Percentiles rank a stretch among this genome's conserved stretches.
phyloP scores from a whole-genome alignment of 352 stramenopile genomes.

The Globisporangium barbulae region DNA sequence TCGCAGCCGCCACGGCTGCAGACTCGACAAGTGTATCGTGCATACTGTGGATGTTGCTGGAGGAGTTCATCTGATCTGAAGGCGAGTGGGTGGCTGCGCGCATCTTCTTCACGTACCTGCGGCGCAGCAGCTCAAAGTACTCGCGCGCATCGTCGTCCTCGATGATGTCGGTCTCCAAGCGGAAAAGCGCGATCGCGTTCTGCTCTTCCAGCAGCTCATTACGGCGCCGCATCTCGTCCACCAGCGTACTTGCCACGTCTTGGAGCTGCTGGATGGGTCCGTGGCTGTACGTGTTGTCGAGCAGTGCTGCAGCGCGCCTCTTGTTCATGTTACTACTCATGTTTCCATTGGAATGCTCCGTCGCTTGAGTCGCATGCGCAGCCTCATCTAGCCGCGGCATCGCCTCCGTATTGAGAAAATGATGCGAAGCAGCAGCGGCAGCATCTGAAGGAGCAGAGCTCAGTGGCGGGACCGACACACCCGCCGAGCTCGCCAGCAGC shows the following conservation, averaged over 20 bases:
- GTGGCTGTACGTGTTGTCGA: slow-evolving; percentile 7
- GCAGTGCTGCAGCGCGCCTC: slow-evolving; percentile 10
- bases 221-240: slow-evolving; percentile 51
- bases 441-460: neutral
- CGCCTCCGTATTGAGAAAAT: slow-evolving; percentile 12
- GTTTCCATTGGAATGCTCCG: neutral
- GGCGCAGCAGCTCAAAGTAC: slow-evolving; percentile 46
- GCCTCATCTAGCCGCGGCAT: slow-evolving; percentile 13
- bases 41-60: neutral
- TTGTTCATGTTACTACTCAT: slow-evolving; percentile 1
- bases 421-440: neutral
- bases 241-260: slow-evolving; percentile 30
- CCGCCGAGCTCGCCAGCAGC: slow-evolving; percentile 44
- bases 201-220: slow-evolving; percentile 74
- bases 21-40: neutral
- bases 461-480: slow-evolving; percentile 17
- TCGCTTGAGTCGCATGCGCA: slow-evolving; percentile 1
- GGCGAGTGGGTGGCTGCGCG: slow-evolving; percentile 21
- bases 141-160: slow-evolving; percentile 46
- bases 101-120: slow-evolving; percentile 52
- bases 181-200: slow-evolving; percentile 67
- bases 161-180: slow-evolving; percentile 43
- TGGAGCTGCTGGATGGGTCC: slow-evolving; percentile 24
- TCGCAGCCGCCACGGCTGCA: neutral
- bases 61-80: neutral